phyloP scores from a whole-genome alignment of 495 filamentous ascomycete species.

The Thozetella sp. region DNA sequence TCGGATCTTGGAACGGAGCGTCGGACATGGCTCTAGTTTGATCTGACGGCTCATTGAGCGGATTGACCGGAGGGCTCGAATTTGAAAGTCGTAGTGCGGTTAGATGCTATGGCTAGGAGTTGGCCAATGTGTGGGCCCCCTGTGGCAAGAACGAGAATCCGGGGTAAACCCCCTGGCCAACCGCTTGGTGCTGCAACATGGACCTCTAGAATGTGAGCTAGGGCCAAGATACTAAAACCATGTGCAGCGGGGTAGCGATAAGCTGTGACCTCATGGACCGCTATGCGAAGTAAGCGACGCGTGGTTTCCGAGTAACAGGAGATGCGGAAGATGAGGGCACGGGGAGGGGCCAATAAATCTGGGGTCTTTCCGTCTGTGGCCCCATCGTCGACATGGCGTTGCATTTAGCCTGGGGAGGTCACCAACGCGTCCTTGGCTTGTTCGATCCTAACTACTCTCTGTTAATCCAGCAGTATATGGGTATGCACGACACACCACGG shows the following conservation, averaged over 20 bases:
- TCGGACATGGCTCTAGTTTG: too few relatives aligned
- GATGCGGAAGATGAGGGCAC: not conserved
- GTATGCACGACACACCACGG: conserved; percentile 14
- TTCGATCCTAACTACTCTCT: conserved; percentile 3
- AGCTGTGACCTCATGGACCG: conserved; percentile 1
- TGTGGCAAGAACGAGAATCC: conserved; percentile 19
- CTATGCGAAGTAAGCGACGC: not conserved
- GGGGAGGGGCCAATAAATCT: not conserved
- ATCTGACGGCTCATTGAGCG: too few relatives aligned
- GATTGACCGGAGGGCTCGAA: too few relatives aligned
- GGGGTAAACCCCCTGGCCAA: conserved; percentile 21
- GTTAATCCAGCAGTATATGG: conserved; percentile 5
- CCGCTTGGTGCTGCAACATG: conserved; percentile 4
- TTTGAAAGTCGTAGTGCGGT: too few relatives aligned
- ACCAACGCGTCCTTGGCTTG: not conserved
- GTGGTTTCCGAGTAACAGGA: not conserved
- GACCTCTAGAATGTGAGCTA: not conserved
- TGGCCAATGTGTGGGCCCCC: not conserved
- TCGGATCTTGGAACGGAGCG: too few relatives aligned
- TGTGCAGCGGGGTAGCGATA: conserved; percentile 13
- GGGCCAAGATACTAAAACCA: not conserved
- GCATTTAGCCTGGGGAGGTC: conserved; percentile 13
- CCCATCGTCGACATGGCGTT: not conserved
- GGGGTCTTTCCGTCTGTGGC: not conserved
- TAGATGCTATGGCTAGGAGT: not conserved